phyloP scores from a whole-genome alignment of 1,284 basidiomycete species.

The Ustilago sp. region DNA sequence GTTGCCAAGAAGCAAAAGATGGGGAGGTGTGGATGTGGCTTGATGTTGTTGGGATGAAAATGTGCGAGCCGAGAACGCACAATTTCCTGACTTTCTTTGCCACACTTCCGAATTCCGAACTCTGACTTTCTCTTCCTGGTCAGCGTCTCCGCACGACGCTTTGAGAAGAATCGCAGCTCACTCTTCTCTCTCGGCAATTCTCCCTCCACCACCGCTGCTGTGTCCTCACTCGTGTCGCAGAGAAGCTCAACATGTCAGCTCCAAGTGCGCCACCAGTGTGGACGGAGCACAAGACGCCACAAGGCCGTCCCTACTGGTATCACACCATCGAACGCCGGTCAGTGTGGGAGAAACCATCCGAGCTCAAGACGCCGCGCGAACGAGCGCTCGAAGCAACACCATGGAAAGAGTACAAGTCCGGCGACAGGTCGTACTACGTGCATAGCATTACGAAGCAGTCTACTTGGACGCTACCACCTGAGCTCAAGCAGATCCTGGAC shows the following conservation, averaged over 20 bases:
- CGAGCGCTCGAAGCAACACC: slow-evolving; percentile 61
- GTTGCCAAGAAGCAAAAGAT: neutral
- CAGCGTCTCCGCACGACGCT: neutral
- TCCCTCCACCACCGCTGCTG: neutral
- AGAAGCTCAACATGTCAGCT: slow-evolving; percentile 25
- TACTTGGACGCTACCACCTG: slow-evolving; percentile 63
- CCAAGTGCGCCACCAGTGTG: slow-evolving; percentile 14
- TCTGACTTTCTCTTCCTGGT: neutral
- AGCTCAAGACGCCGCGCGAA: slow-evolving; percentile 67
- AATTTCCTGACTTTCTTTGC: slow-evolving; percentile 1
- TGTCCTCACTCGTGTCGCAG: neutral
- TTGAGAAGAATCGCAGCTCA: neutral
- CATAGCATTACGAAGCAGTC: slow-evolving; percentile 66
- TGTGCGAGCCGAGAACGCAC: slow-evolving; percentile 1
- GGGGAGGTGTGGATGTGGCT: slow-evolving; percentile 1
- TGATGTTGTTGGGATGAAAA: neutral
- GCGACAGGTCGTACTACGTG: slow-evolving; percentile 67
- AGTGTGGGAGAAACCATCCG: slow-evolving; percentile 68
- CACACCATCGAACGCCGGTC: slow-evolving; percentile 59
- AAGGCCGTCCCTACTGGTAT: slow-evolving; percentile 67
- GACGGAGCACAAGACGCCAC: slow-evolving; percentile 63
- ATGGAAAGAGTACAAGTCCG: slow-evolving; percentile 68
- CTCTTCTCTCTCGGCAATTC: neutral
- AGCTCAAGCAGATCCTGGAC: slow-evolving; percentile 63
- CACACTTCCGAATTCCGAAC: slow-evolving; percentile 2